Evolutionary conservation across 2,329 filamentous ascomycete genomes (phyloP).

Genomic region (Phaeoacremonium minimum): DNA sequence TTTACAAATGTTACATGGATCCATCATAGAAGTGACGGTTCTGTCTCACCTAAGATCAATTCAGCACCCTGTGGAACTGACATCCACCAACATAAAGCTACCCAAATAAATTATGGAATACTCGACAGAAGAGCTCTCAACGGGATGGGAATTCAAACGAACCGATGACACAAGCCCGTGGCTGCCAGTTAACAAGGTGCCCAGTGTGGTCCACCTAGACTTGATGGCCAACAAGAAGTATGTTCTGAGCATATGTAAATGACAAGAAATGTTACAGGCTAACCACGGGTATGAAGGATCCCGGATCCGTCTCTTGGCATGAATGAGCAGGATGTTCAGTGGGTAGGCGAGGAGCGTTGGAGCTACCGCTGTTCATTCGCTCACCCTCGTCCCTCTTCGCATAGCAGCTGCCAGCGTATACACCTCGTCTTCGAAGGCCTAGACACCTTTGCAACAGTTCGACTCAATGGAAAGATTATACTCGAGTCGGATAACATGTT

Average conservation of each 20-base stretch:
- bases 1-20: too few relatives aligned
- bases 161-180: too few relatives aligned
- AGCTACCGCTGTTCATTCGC: slow-evolving; percentile 41
- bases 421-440: slow-evolving; percentile 59
- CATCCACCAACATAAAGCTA: too few relatives aligned
- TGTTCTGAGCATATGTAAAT: neutral
- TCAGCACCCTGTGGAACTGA: too few relatives aligned
- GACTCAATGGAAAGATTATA: slow-evolving; percentile 47
- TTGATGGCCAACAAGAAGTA: slow-evolving; percentile 29
- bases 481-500: slow-evolving; percentile 62
- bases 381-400: slow-evolving; percentile 1
- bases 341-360: slow-evolving; percentile 61
- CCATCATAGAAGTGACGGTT: too few relatives aligned
- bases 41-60: too few relatives aligned
- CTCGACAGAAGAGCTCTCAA: too few relatives aligned
- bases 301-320: slow-evolving; percentile 55
- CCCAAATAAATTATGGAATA: too few relatives aligned
- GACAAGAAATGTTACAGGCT: neutral
- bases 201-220: slow-evolving; percentile 32
- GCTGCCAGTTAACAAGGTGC: slow-evolving; percentile 26
- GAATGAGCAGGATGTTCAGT: slow-evolving; percentile 56
- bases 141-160: too few relatives aligned
- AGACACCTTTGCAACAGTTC: slow-evolving; percentile 60
- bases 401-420: too few relatives aligned
- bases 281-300: slow-evolving; percentile 34